Evolutionary conservation across 768 basidiomycete genomes (phyloP).

Genomic region (Leccinellum luteum): DNA sequence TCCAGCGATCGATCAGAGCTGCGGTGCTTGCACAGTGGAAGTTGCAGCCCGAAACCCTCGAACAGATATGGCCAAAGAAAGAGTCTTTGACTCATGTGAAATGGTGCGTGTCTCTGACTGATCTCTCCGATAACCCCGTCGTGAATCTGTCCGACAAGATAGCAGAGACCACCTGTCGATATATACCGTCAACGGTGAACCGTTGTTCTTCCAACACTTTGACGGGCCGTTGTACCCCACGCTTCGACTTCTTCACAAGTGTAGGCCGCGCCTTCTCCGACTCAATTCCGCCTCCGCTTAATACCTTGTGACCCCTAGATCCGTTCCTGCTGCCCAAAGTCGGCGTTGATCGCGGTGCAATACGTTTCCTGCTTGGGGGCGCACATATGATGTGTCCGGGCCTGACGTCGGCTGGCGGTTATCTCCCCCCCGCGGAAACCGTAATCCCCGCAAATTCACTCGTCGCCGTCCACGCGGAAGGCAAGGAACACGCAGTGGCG

Average conservation of each 20-base stretch:
- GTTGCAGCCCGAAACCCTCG: constrained; percentile 75
- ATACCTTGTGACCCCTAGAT: constrained; percentile 49
- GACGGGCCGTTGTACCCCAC: constrained; percentile 93
- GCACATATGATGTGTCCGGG: constrained; percentile 98
- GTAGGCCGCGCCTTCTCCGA: constrained; percentile 42
- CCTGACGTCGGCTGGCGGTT: constrained; percentile 87
- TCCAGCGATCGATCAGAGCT: constrained; percentile 85
- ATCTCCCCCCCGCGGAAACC: constrained; percentile 70
- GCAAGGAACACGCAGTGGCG: constrained; percentile 88
- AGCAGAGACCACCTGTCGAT: constrained; percentile 97
- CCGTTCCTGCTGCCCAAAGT: constrained; percentile 88
- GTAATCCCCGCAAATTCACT: constrained; percentile 67
- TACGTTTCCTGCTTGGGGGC: constrained; percentile 92
- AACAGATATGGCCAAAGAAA: constrained; percentile 98
- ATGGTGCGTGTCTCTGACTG: constrained; percentile 48
- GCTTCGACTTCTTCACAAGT: constrained; percentile 86
- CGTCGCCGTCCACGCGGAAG: constrained; percentile 94
- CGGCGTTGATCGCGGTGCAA: constrained; percentile 93
- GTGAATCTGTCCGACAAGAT: constrained; percentile 27
- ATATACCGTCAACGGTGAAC: constrained; percentile 83
- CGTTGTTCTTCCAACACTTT: constrained; percentile 94
- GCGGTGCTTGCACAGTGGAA: constrained; percentile 81
- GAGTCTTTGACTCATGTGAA: constrained; percentile 90
- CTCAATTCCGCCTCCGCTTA: neutral
- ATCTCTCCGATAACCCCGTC: constrained; percentile 9